These are phyloP conservation scores for Acer yangbiense DNA, from an alignment of 345 rosid species.

Conservation along the genomic window DNA sequence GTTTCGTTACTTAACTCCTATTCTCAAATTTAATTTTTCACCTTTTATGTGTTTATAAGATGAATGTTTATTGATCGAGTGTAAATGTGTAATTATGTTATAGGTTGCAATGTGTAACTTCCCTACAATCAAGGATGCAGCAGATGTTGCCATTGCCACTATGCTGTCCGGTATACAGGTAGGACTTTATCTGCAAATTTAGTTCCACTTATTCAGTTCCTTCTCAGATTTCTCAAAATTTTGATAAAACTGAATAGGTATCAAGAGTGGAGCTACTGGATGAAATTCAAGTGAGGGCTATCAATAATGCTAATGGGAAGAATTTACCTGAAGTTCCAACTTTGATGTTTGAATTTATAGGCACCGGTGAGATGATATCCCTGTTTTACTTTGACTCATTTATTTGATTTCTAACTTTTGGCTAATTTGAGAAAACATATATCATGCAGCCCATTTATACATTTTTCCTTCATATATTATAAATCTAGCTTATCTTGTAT, in stretches of 20 bases:
- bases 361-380: conserved; percentile 61
- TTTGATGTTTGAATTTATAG: conserved; percentile 89
- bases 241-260: conserved; percentile 47
- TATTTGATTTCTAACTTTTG: not conserved
- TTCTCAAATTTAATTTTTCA: not conserved
- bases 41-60: not conserved
- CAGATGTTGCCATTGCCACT: conserved; percentile 91
- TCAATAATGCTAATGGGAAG: conserved; percentile 88
- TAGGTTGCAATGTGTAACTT: conserved; percentile 97
- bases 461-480: not conserved
- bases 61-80: not conserved
- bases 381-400: not conserved
- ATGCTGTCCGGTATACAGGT: conserved; percentile 94
- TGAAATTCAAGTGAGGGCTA: conserved; percentile 82
- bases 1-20: not conserved
- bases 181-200: conserved; percentile 20
- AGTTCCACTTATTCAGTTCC: conserved; percentile 14
- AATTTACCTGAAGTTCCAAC: conserved; percentile 79
- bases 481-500: not conserved
- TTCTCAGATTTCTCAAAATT: conserved; percentile 14
- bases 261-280: conserved; percentile 90
- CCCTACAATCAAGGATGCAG: conserved; percentile 91
- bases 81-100: conserved; percentile 21
- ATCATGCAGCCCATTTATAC: not conserved
- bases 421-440: not conserved